Evolutionary conservation across 805 yeast species (phyloP).

Genomic region (Yarrowia bubula): DNA sequence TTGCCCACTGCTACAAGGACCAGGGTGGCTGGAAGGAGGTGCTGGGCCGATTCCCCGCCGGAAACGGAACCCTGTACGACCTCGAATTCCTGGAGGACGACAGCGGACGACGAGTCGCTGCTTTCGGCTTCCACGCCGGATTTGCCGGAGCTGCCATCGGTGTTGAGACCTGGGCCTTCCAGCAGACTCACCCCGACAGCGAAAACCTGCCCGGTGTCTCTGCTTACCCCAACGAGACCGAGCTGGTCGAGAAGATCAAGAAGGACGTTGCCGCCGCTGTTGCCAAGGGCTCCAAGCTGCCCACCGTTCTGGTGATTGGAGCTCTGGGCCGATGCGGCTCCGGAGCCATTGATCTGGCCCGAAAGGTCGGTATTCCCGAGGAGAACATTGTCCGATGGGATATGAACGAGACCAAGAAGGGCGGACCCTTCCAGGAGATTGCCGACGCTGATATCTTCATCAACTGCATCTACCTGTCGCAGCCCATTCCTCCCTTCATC

Average conservation of each 20-base stretch:
- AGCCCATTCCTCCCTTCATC: constrained; percentile 91
- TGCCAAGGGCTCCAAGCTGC: constrained; percentile 58
- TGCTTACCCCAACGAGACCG: constrained; percentile 79
- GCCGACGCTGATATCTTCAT: constrained; percentile 82
- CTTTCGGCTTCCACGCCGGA: constrained; percentile 99
- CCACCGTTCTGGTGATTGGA: constrained; percentile 86
- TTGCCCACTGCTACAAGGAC: constrained; percentile 97
- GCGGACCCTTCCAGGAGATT: constrained; percentile 96
- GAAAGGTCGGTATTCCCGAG: constrained; percentile 84
- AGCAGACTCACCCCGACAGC: constrained; percentile 64
- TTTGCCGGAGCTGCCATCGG: constrained; percentile 99
- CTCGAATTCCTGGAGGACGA: constrained; percentile 92
- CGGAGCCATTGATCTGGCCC: constrained; percentile 86
- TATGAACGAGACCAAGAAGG: constrained; percentile 91
- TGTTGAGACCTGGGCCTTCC: constrained; percentile 89
- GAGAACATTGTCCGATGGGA: constrained; percentile 89
- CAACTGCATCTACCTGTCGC: constrained; percentile 92
- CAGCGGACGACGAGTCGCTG: constrained; percentile 97
- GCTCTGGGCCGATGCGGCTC: constrained; percentile 99
- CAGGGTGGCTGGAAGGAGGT: constrained; percentile 98
- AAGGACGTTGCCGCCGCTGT: constrained; percentile 43
- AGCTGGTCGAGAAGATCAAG: constrained; percentile 69
- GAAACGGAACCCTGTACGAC: constrained; percentile 88
- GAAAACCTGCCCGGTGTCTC: constrained; percentile 74
- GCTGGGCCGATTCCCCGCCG: constrained; percentile 80